phyloP scores from a whole-genome alignment of 805 yeast genomes.

The Saccharomycopsis guyanensis region DNA sequence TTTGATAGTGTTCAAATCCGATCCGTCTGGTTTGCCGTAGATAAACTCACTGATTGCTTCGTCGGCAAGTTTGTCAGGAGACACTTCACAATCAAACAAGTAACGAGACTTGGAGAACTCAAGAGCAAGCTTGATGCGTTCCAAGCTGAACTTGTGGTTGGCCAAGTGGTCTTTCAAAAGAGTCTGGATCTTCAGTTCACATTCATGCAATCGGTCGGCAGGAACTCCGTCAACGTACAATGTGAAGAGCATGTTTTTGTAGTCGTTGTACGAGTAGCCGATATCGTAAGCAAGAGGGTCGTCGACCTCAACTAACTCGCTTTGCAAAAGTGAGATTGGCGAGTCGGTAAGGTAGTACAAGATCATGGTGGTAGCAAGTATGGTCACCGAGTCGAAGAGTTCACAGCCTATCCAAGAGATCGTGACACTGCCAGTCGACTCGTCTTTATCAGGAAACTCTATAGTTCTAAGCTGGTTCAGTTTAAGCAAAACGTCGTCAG shows the following conservation, averaged over 20 bases:
- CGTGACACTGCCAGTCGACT: slow-evolving; percentile 66
- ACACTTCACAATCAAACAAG: slow-evolving; percentile 53
- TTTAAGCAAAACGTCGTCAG: slow-evolving; percentile 29
- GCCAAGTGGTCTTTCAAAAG: slow-evolving; percentile 47
- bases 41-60: slow-evolving; percentile 71
- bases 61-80: slow-evolving; percentile 52
- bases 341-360: slow-evolving; percentile 70
- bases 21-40: slow-evolving; percentile 62
- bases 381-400: slow-evolving; percentile 40
- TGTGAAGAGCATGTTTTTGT: slow-evolving; percentile 38
- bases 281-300: slow-evolving; percentile 74
- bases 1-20: slow-evolving; percentile 47
- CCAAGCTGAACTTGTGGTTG: slow-evolving; percentile 48
- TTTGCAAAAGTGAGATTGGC: slow-evolving; percentile 68
- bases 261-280: slow-evolving; percentile 69
- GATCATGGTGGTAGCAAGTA: slow-evolving; percentile 64
- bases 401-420: slow-evolving; percentile 81
- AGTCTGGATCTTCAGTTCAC: slow-evolving; percentile 43
- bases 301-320: slow-evolving; percentile 67
- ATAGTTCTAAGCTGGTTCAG: slow-evolving; percentile 41
- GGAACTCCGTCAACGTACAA: slow-evolving; percentile 70
- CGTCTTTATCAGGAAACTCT: slow-evolving; percentile 86
- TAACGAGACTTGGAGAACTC: slow-evolving; percentile 57
- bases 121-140: slow-evolving; percentile 58
- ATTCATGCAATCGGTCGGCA: slow-evolving; percentile 45